Base-by-base conservation (phyloP, 1,284 basidiomycete species). In the Tausonia pullulans region DNA sequence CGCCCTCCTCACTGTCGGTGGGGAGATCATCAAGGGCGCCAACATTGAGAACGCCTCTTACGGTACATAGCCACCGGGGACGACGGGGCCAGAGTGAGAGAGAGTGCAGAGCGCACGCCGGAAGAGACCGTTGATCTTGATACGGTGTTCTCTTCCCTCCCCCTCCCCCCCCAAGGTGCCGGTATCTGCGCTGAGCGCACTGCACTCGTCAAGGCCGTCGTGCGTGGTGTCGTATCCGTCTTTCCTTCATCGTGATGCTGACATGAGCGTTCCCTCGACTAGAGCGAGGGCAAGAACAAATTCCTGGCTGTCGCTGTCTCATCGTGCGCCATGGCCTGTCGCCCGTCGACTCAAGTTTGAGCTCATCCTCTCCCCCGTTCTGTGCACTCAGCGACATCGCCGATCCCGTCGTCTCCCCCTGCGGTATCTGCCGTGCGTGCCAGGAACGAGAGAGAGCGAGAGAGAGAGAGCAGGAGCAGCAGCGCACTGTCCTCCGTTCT, bases 31-130 rank as follows among this genome's bases (percentile, higher is more conserved):
- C 57, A 65, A 65, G 60, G 67, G 63, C n/a, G 68, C 57, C 50
- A 95, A 94, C 72, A 81, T 95, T 66, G 92, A 96, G 77, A 95
- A 95, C 71, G 90, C 90, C 0, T 89, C 88, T 0, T 93, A 91
- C 73, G 88, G 92, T 87, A 61, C 60, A 78, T 71, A 27, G 7
- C 27, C 27, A 27, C 27, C 27, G 27, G 27, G 27, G 27, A 27
- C 27, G 27, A 27, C 27, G 27, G 27, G 27, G 27, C 27, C 27
- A 27, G 27, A 27, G 27, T 27, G 27, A 27, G 27, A 27, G 27
- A 27, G 27, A 27, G 27, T 27, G 27, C 27, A 27, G 27, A 27
- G 27, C 27, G 27, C 27, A 27, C 27, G 27, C 1, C 27, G 27
- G 27, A 27, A 27, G 27, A 27, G 27, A 27, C 27, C 27, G 27